Evolutionary conservation across 495 filamentous ascomycete species (phyloP), one percentile per base, ranked within the genome.

Genomic region (Neurospora sp.): DNA sequence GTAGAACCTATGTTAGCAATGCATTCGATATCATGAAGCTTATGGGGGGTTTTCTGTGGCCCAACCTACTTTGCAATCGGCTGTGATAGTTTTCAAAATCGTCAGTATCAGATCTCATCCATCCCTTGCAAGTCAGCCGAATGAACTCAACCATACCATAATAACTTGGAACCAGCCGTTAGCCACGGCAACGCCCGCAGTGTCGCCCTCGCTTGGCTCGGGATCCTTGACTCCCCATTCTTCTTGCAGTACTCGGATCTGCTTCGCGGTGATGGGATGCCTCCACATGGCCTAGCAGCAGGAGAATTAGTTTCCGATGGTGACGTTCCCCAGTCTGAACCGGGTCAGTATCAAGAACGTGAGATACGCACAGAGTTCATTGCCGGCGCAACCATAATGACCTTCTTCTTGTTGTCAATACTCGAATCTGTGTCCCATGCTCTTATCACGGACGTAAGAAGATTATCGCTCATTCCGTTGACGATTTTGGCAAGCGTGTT

Each of bases 341-440:
- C 4, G 39, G 39, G 39, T 40, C 39, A 5, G 39, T 40, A 17
- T 40, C 39, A 19, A 42, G 17, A 42, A 19, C 5, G 15, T 42
- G 15, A 17, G 39, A n/a, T 31, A 17, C 15, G 34, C 72, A 78
- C 80, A 74, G 82, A 73, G 77, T 81, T 81, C 78, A 80, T 81
- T 21, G 78, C 81, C 59, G 84, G 84, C 2, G 85, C 91, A 0
- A 92, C 90, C 5, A 91, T 48, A 70, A 93, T 91, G 38, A 80
- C 78, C 79, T 88, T 90, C 77, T 80, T 83, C 75, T 79, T 79
- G 28, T 74, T 77, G 74, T 92, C 90, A 10, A 91, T 83, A 69
- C 82, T 77, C 37, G 89, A 89, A 21, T 89, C 89, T 1, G 90
- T 90, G 81, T 97, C 94, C 95, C 95, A 97, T 1, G 94, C 94